Evolutionary conservation across 2,329 filamentous ascomycete genomes (phyloP), one percentile per base, ranked within the genome.

Genomic region (Trichoderma simmonsii): DNA sequence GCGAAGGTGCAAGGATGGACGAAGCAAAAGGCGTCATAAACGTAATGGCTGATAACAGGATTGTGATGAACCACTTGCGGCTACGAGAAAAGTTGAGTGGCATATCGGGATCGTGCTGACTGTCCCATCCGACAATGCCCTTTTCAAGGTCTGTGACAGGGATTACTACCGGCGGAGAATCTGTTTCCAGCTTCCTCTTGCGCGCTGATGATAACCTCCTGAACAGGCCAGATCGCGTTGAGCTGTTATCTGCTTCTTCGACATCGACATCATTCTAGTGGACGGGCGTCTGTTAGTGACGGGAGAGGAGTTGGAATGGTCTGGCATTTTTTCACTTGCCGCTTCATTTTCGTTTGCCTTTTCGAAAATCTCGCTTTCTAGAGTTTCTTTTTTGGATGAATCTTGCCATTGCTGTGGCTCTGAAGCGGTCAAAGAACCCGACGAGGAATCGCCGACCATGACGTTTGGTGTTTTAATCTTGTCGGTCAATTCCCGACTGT

Each of bases 1-100:
- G 56, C 2, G 66, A 39, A 11, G 66, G 66, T 15, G 66, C 66
- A 51, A 69, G 66, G 6, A 69, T 69, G 6, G 66, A 69, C 28
- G 66, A 60, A 15, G 56, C 66, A 26, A 69, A 69, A 18, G 66
- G 66, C n/a, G 66, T 69, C 66, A 61, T 69, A 54, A 69, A 69
- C 6, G 66, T 69, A n/a, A 69, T 69, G 56, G 39, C 26, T 3
- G 66, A 69, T 15, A 69, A 21, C 21, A 69, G 36, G 6, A 43
- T 32, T 9, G 66, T 69, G 56, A 69, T 69, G 26, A 69, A 39
- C 66, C 66, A 69, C 18, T 69, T 69, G 54, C 66, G 66, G 8
- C 66, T 30, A 26, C 56, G 57, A 28, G 66, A 24, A 30, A 69
- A 69, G 36, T 69, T 69, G 56, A 69, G 66, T 26, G 66, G 66